Base-by-base conservation (phyloP, 2,329 filamentous ascomycete species). In the Lachnellula willkommii region DNA sequence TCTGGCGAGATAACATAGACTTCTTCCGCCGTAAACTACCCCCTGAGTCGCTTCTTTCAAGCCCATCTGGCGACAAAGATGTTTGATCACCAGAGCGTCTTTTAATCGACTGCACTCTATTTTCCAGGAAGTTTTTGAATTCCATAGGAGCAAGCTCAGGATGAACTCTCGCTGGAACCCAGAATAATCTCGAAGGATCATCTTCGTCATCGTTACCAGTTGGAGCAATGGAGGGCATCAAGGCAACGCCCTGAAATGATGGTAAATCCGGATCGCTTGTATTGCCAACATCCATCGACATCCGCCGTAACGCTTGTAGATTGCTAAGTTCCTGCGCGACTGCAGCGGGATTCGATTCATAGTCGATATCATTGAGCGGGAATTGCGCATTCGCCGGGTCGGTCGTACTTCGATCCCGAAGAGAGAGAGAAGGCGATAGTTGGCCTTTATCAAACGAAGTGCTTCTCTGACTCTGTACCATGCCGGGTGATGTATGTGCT, bases 41-140 rank as follows among this genome's bases (percentile, higher is more conserved):
- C 12, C 66, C 69, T 5, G 79, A 83, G 12, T 75, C 70, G 73
- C 82, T 72, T 72, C 79, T 71, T 59, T 83, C 75, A 67, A 82
- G 59, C 63, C 78, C 61, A 62, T 65, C 80, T 74, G 60, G 87
- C 80, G 5, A 80, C 73, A 32, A 84, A 82, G 47, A 91, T 74
- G 39, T 78, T 78, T 60, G 79, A 86, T 86, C 90, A 24, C 87
- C 87, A 1, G 92, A 95, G 65, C 89, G 83, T 63, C 92, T 81
- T 70, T 90, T 87, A 65, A 97, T 95, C 37, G 89, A 87, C 64
- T 96, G 89, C 12, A 96, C 90, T 68, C 92, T 86, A 60, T 92
- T 95, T 67, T 99, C 93, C 2, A 99, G 81, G 64, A 97, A 99
- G 1, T 88, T 93, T 72, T 95, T 96, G 78, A 97, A 99, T 65